These are phyloP conservation scores for Crepidotus variabilis DNA, from an alignment of 768 basidiomycete genomes.

Conservation along the genomic window DNA sequence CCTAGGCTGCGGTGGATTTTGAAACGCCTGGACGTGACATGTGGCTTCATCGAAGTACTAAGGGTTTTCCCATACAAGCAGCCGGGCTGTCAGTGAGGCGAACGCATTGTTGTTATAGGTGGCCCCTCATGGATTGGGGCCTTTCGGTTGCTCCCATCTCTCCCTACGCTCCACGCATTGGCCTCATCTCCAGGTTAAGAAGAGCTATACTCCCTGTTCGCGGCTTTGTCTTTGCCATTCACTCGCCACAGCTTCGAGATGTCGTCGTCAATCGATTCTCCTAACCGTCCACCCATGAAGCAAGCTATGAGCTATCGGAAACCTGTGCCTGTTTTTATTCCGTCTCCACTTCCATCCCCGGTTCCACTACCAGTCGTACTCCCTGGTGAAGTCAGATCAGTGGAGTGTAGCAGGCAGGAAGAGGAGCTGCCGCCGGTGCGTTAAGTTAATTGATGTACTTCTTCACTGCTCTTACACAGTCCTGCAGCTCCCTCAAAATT, in stretches of 20 bases:
- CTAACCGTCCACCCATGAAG: conserved; percentile 22
- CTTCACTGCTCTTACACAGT: not conserved
- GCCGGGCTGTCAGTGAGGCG: not conserved
- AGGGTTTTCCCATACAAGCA: not conserved
- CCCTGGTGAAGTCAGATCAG: not conserved
- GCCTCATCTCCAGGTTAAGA: not conserved
- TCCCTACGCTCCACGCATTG: not conserved
- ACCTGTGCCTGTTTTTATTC: conserved; percentile 64
- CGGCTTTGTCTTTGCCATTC: not conserved
- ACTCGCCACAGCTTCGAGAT: not conserved
- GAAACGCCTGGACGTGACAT: not conserved
- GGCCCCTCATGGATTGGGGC: not conserved
- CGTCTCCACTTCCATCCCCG: conserved; percentile 55
- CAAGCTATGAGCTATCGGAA: conserved; percentile 64
- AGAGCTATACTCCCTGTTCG: not conserved
- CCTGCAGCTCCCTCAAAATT: conserved; percentile 29
- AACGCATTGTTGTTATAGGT: not conserved
- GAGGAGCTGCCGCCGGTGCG: conserved; percentile 9
- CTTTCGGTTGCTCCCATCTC: not conserved
- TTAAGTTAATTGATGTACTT: not conserved
- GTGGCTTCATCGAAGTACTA: not conserved
- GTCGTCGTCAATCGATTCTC: conserved; percentile 1
- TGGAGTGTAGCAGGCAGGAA: not conserved
- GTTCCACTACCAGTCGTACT: conserved; percentile 9
- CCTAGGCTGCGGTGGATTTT: not conserved